phyloP scores from a whole-genome alignment of 2,329 filamentous ascomycete genomes.

The Beauveria caledonica region DNA sequence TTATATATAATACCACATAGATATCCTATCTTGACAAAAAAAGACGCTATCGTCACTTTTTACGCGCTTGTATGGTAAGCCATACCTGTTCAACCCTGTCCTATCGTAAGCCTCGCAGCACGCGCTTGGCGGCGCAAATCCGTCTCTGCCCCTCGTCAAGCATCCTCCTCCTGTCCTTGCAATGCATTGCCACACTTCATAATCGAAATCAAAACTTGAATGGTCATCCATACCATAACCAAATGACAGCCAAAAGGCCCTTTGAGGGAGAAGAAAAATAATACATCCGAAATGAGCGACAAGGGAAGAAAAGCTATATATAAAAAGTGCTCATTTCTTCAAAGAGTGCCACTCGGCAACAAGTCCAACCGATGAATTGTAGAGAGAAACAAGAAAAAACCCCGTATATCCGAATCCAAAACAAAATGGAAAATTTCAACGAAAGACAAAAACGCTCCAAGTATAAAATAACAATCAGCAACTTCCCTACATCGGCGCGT shows the following conservation, averaged over 20 bases:
- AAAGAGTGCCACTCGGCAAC: neutral
- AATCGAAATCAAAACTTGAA: neutral
- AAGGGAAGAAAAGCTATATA: constrained; percentile 1
- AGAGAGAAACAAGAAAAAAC: neutral
- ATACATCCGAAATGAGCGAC: constrained; percentile 1
- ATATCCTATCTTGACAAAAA: neutral
- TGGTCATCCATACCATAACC: neutral
- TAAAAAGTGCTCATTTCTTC: neutral
- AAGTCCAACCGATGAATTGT: neutral
- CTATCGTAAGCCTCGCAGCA: neutral
- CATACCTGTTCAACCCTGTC: neutral
- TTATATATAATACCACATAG: neutral
- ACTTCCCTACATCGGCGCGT: constrained; percentile 20
- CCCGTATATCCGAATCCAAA: neutral
- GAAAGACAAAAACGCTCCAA: constrained; percentile 5
- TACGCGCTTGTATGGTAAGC: neutral
- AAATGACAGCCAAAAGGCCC: neutral
- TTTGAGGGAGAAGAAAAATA: neutral
- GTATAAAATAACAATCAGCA: neutral
- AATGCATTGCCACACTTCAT: neutral
- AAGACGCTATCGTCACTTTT: neutral
- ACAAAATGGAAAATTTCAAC: neutral
- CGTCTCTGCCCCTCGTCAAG: neutral
- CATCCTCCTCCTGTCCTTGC: neutral
- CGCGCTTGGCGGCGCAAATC: neutral